phyloP scores from a whole-genome alignment of 148 eudicot species.

The Silene conica region DNA sequence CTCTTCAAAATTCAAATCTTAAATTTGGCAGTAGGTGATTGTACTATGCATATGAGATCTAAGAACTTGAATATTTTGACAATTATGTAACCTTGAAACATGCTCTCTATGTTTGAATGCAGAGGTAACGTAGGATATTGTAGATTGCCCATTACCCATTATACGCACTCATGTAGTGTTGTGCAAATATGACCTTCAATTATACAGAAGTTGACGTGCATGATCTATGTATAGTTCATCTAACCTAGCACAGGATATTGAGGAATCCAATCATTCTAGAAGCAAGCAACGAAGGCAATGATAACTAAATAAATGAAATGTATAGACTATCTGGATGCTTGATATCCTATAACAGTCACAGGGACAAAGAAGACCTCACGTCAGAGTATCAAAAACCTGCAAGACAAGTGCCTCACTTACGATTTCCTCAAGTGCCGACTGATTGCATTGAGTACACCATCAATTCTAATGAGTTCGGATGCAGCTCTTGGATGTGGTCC shows the following conservation, averaged over 20 bases:
- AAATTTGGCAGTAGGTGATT: not conserved
- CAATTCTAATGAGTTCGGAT: constrained; percentile 69
- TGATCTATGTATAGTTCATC: not conserved
- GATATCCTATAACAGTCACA: not conserved
- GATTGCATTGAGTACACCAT: constrained; percentile 76
- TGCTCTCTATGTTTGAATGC: not conserved
- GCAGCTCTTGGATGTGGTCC: constrained; percentile 94
- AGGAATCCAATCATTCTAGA: not conserved
- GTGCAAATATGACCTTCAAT: not conserved
- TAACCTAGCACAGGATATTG: not conserved
- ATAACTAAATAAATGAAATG: not conserved
- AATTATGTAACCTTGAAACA: not conserved
- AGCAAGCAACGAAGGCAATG: not conserved
- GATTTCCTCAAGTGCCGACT: constrained; percentile 69
- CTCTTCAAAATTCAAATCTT: constrained; percentile 1
- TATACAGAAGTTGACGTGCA: not conserved
- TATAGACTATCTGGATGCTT: not conserved
- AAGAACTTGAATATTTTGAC: not conserved
- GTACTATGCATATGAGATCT: not conserved
- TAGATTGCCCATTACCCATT: not conserved
- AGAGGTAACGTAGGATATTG: not conserved
- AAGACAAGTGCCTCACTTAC: constrained; percentile 40
- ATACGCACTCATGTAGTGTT: not conserved
- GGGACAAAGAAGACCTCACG: not conserved
- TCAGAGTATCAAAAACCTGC: constrained; percentile 3